phyloP scores from a whole-genome alignment of 129 eudicot species.

The Tagetes erecta region DNA sequence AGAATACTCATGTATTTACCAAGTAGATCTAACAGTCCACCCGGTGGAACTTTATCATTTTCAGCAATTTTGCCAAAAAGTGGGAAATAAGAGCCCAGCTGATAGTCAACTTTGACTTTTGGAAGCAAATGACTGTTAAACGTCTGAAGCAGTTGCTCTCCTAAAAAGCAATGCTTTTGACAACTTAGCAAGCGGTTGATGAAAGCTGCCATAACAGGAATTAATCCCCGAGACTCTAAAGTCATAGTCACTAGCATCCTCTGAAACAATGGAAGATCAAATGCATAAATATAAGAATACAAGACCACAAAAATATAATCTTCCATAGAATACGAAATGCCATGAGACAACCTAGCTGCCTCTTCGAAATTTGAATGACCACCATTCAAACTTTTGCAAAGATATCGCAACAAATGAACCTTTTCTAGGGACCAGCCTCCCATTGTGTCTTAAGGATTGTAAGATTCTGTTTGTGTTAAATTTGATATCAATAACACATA shows the following conservation, averaged over 20 bases:
- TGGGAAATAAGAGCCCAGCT: constrained; percentile 78
- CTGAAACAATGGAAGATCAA: constrained; percentile 46
- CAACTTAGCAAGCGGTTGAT: constrained; percentile 74
- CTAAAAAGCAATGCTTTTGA: constrained; percentile 68
- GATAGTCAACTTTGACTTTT: constrained; percentile 61
- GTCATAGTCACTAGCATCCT: constrained; percentile 66
- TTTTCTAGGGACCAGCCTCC: not conserved
- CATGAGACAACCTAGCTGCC: constrained; percentile 10
- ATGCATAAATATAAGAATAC: constrained; percentile 1
- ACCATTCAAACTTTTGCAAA: constrained; percentile 1
- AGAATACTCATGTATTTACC: constrained; percentile 56
- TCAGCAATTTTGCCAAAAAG: constrained; percentile 79
- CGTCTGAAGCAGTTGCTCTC: constrained; percentile 73
- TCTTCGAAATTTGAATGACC: constrained; percentile 11
- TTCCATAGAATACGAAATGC: constrained; percentile 10
- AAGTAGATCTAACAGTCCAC: constrained; percentile 65
- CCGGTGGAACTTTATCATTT: constrained; percentile 72
- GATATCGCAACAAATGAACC: not conserved
- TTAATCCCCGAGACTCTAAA: constrained; percentile 61
- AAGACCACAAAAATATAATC: constrained; percentile 1
- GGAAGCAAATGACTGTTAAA: constrained; percentile 71
- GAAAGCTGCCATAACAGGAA: constrained; percentile 68
- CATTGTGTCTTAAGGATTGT: not conserved
- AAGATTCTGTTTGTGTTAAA: not conserved
- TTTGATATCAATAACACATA: not conserved